Conservation (phyloP, 164 flowering plant species). For the Brasenia schreberi region DNA sequence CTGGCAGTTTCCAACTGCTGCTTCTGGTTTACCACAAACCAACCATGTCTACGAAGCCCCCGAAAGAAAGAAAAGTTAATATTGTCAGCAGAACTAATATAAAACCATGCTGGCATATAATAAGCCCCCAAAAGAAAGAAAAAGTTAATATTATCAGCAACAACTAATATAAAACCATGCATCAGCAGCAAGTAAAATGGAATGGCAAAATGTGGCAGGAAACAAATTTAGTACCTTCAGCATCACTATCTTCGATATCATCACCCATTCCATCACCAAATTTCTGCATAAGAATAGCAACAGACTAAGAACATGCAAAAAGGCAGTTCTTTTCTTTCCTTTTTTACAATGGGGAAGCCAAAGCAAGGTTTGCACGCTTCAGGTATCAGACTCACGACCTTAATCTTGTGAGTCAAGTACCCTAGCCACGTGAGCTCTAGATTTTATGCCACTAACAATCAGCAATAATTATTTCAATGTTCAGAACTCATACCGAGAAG, state of each 20-base stretch:
- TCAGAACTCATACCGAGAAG: conserved; percentile 52
- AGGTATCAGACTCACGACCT: too few relatives aligned
- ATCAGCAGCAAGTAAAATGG: background rate
- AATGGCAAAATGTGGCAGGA: background rate
- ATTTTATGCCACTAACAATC: background rate
- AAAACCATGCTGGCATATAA: too few relatives aligned
- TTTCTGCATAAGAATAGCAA: conserved; percentile 24
- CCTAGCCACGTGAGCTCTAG: background rate
- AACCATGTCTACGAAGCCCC: too few relatives aligned
- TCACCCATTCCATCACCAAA: conserved; percentile 34
- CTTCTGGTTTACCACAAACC: too few relatives aligned
- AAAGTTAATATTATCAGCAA: too few relatives aligned
- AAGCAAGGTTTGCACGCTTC: too few relatives aligned
- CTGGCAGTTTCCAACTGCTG: too few relatives aligned
- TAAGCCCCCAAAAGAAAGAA: too few relatives aligned
- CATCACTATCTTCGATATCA: conserved; percentile 53
- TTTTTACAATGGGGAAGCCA: background rate
- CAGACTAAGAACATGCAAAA: too few relatives aligned
- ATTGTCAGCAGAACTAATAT: too few relatives aligned
- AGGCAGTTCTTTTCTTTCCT: background rate
- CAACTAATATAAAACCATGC: background rate
- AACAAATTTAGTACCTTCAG: conserved; percentile 36
- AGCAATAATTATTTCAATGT: background rate
- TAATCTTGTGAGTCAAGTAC: background rate
- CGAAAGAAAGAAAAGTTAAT: too few relatives aligned